Evolutionary conservation across 2,329 filamentous ascomycete species (phyloP), one percentile per base, ranked within the genome.

Genomic region (Verticillium nubilum): DNA sequence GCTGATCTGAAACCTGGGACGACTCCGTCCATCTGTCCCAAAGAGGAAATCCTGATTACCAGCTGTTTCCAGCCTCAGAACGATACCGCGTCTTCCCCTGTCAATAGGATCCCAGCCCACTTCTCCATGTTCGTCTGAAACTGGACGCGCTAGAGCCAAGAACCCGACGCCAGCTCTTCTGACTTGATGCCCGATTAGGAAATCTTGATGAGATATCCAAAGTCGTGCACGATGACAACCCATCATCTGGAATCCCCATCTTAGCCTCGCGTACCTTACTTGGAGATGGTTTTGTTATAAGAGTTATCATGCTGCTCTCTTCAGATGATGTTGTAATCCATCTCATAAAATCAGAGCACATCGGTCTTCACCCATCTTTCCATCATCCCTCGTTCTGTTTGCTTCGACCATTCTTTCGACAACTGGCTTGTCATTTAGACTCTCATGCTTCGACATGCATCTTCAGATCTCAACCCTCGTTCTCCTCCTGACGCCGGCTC

Each of bases 181-280:
- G 4, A 12, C 9, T 27, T 10, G n/a, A n/a, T 52, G 56, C 61
- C 57, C 2, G 53, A 56, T 26, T 1, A 25, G 61, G 55, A 29
- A 61, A 56, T 55, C 33, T 9, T 54, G 61, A 62, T 62, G 60
- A 59, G 54, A 56, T n/a, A 56, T 56, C 54, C 27, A n/a, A 37
- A 12, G 25, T 5, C 17, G 19, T 26, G 10, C n/a, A 17, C 31
- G 17, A 35, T 33, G 54, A 26, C 9, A 4, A 13, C 10, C 10
- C 28, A 19, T 33, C n/a, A 23, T 29, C 10, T 5, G 28, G 10
- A 31, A 31, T 5, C 5, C 10, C 5, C 28, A 31, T 31, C 5
- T 5, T 5, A 31, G 28, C 10, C 28, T 31, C 10, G 5, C 5
- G 5, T 31, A 10, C 28, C 28, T 5, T 31, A 31, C 28, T 6